Conservation (phyloP, 2,329 filamentous ascomycete species). For the Hypoxylon sp. region DNA sequence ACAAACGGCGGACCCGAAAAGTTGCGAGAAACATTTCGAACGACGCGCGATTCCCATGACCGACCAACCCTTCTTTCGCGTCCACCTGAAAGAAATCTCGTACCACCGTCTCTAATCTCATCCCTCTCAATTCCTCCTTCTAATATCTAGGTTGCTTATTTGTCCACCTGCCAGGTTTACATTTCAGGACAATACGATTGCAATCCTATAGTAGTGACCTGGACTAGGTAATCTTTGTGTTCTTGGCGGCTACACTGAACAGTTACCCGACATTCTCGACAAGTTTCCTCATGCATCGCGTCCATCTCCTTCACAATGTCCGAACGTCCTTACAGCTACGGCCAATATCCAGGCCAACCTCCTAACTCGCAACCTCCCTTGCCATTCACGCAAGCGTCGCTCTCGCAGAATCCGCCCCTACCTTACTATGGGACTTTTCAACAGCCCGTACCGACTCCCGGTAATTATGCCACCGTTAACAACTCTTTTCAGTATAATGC, state of each 20-base stretch:
- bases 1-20: slow-evolving; percentile 22
- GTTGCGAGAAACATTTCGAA: slow-evolving; percentile 17
- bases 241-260: slow-evolving; percentile 22
- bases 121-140: neutral
- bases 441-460: slow-evolving; percentile 29
- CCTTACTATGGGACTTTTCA: slow-evolving; percentile 31
- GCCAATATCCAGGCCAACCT: slow-evolving; percentile 50
- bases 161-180: neutral
- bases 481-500: slow-evolving; percentile 56
- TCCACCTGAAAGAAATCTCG: slow-evolving; percentile 21
- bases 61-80: slow-evolving; percentile 26
- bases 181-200: neutral
- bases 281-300: slow-evolving; percentile 29
- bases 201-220: slow-evolving; percentile 5
- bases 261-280: slow-evolving; percentile 12
- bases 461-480: slow-evolving; percentile 51
- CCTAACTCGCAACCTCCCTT: slow-evolving; percentile 44
- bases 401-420: slow-evolving; percentile 25
- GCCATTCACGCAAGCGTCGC: slow-evolving; percentile 35
- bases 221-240: neutral
- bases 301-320: slow-evolving; percentile 52
- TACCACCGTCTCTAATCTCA: slow-evolving; percentile 22
- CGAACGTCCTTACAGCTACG: slow-evolving; percentile 55
- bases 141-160: neutral
- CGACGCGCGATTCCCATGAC: slow-evolving; percentile 8